These are phyloP conservation scores for Aspergillus sojae DNA, from an alignment of 2,329 filamentous ascomycete genomes.

Conservation along the genomic window DNA sequence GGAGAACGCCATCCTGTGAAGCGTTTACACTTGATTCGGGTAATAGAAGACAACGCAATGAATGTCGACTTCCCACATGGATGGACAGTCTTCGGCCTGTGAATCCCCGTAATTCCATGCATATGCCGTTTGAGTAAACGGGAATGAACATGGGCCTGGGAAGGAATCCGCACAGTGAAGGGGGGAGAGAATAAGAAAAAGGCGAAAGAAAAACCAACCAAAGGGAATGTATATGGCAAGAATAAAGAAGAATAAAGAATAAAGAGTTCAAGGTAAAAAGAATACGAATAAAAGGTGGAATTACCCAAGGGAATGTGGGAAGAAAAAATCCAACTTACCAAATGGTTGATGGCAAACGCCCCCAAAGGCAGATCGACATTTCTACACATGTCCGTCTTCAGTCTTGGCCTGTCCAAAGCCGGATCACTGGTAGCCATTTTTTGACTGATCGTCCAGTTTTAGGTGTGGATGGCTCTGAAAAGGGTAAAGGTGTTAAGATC, in stretches of 20 bases:
- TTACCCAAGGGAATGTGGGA: background rate
- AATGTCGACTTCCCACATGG: slow-evolving; percentile 22
- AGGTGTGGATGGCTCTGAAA: too few species aligned
- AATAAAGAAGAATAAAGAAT: too few species aligned
- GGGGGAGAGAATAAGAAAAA: background rate
- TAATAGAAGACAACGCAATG: slow-evolving; percentile 15
- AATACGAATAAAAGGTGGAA: background rate
- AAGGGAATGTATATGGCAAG: background rate
- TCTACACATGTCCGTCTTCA: slow-evolving; percentile 25
- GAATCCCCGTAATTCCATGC: slow-evolving; percentile 18
- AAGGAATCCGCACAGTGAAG: background rate
- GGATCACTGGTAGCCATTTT: slow-evolving; percentile 22
- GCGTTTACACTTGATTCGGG: slow-evolving; percentile 7
- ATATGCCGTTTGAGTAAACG: slow-evolving; percentile 15
- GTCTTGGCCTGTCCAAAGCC: slow-evolving; percentile 23
- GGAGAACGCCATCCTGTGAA: slow-evolving; percentile 16
- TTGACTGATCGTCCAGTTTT: background rate
- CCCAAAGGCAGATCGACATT: slow-evolving; percentile 29
- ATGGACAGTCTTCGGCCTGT: slow-evolving; percentile 13
- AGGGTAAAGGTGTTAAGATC: too few species aligned
- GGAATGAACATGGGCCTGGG: slow-evolving; percentile 14
- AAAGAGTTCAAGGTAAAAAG: background rate
- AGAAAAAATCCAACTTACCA: slow-evolving; percentile 22
- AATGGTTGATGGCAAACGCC: slow-evolving; percentile 26
- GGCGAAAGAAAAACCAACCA: too few species aligned